Conservation (phyloP, 1,284 basidiomycete genomes). For the Ustilago hordei region DNA sequence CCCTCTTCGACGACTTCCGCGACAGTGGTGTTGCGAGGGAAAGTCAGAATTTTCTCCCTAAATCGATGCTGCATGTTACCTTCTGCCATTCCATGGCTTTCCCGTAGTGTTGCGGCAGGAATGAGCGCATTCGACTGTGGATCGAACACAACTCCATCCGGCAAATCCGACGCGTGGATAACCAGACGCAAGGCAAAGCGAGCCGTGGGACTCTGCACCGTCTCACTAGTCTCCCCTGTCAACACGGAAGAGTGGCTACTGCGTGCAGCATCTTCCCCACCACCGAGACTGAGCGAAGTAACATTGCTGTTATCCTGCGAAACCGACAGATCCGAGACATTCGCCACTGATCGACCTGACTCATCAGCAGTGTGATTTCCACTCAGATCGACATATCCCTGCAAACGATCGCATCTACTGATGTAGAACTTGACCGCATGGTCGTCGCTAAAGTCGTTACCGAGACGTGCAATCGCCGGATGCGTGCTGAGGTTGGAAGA, state of each 20-base stretch:
- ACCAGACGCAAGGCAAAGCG: conserved; percentile 87
- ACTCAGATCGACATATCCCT: conserved; percentile 40
- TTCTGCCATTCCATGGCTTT: conserved; percentile 20
- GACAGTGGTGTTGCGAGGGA: conserved; percentile 94
- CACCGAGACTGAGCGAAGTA: conserved; percentile 35
- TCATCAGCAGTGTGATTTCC: conserved; percentile 27
- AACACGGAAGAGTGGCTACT: conserved; percentile 47
- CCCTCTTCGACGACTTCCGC: conserved; percentile 94
- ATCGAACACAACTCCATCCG: conserved; percentile 92
- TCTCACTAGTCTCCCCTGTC: conserved; percentile 44
- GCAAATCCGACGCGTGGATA: conserved; percentile 88
- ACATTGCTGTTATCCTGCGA: conserved; percentile 49
- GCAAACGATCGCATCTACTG: conserved; percentile 71
- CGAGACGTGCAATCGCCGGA: conserved; percentile 89
- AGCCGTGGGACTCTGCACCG: conserved; percentile 72
- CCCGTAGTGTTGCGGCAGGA: conserved; percentile 39
- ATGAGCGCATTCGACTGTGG: conserved; percentile 89
- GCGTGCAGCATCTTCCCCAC: conserved; percentile 29
- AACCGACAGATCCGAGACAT: conserved; percentile 31
- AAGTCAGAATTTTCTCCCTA: conserved; percentile 64
- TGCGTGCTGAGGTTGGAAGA: conserved; percentile 90
- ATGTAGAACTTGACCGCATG: conserved; percentile 96
- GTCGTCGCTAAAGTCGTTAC: conserved; percentile 95
- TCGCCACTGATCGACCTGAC: conserved; percentile 28
- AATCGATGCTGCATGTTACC: conserved; percentile 30